phyloP scores from a whole-genome alignment of 2,329 filamentous ascomycete species.

The Orbilia ellipsospora region DNA sequence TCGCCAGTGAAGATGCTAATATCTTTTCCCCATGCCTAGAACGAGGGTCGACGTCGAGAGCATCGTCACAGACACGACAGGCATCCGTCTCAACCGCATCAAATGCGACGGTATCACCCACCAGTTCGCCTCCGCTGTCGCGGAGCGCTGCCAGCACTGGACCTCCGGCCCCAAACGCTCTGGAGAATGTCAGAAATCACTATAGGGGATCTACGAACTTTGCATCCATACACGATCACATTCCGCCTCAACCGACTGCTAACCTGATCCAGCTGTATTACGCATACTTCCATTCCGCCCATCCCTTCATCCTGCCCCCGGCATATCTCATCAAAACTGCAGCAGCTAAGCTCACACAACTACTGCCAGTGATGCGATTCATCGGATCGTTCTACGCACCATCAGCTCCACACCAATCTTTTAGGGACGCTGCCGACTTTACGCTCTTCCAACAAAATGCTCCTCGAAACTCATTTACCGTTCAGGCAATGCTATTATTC shows the following conservation, averaged over 20 bases:
- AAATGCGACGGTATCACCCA: constrained; percentile 44
- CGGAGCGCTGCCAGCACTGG: constrained; percentile 27
- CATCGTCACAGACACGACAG: constrained; percentile 52
- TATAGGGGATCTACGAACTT: constrained; percentile 57
- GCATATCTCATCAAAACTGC: constrained; percentile 57
- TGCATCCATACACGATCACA: constrained; percentile 57
- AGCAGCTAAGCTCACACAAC: constrained; percentile 60
- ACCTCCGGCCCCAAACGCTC: constrained; percentile 48
- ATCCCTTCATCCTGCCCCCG: constrained; percentile 58
- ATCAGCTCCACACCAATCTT: constrained; percentile 63
- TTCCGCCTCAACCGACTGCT: constrained; percentile 56
- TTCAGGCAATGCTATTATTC: constrained; percentile 82
- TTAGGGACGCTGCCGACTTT: constrained; percentile 71
- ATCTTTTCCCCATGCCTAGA: constrained; percentile 17
- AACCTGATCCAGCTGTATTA: constrained; percentile 62
- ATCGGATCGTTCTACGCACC: constrained; percentile 61
- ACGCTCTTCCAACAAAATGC: constrained; percentile 66
- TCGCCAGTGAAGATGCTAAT: constrained; percentile 18
- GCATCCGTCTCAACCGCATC: constrained; percentile 45
- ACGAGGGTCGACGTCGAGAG: constrained; percentile 48
- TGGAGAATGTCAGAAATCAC: constrained; percentile 57
- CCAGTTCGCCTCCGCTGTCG: constrained; percentile 43
- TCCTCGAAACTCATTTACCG: constrained; percentile 71
- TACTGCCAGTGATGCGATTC: constrained; percentile 61
- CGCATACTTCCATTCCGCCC: constrained; percentile 59